Percentiles rank a stretch among this genome's conserved stretches.
phyloP scores from a whole-genome alignment of 352 stramenopile species.

The Globisporangium uncinulatum region DNA sequence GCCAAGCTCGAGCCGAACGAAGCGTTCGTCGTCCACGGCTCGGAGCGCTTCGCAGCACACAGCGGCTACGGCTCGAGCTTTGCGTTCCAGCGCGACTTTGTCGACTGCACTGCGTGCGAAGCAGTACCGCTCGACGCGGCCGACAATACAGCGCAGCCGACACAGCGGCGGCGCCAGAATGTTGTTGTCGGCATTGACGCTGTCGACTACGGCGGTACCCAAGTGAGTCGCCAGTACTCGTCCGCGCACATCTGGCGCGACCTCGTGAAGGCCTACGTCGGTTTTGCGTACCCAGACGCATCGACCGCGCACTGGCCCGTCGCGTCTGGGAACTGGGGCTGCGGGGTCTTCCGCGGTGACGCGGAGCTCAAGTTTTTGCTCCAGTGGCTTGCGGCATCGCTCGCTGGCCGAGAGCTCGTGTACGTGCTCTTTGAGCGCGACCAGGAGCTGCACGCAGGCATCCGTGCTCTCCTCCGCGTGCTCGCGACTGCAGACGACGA shows the following conservation, averaged over 20 bases:
- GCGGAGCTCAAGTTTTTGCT: conserved; percentile 77
- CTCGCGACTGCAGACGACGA: conserved; percentile 2
- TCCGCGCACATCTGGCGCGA: conserved; percentile 48
- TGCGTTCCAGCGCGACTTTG: conserved; percentile 32
- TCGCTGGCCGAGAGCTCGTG: conserved; percentile 36
- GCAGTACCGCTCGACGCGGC: conserved; percentile 5
- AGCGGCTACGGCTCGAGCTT: conserved; percentile 58
- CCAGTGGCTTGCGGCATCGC: conserved; percentile 72
- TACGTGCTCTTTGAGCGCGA: conserved; percentile 59
- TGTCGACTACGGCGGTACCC: conserved; percentile 41
- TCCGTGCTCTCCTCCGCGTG: conserved; percentile 16
- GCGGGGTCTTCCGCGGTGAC: conserved; percentile 69
- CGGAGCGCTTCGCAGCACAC: conserved; percentile 54
- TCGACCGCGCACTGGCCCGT: conserved; percentile 33
- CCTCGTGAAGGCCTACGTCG: conserved; percentile 59
- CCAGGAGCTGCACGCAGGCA: conserved; percentile 33
- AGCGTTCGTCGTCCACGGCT: conserved; percentile 63
- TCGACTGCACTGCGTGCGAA: conserved; percentile 25
- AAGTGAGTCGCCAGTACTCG: conserved; percentile 40
- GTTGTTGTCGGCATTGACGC: conserved; percentile 74
- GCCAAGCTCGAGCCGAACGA: conserved; percentile 58
- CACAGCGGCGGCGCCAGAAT: conserved; percentile 28
- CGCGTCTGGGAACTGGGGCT: conserved; percentile 80
- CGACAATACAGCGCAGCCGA: conserved; percentile 2
- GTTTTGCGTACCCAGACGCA: conserved; percentile 43